These are phyloP conservation scores for Nannizziopsis arthrosporioides DNA, from an alignment of 2,329 filamentous ascomycete species.

Conservation along the genomic window DNA sequence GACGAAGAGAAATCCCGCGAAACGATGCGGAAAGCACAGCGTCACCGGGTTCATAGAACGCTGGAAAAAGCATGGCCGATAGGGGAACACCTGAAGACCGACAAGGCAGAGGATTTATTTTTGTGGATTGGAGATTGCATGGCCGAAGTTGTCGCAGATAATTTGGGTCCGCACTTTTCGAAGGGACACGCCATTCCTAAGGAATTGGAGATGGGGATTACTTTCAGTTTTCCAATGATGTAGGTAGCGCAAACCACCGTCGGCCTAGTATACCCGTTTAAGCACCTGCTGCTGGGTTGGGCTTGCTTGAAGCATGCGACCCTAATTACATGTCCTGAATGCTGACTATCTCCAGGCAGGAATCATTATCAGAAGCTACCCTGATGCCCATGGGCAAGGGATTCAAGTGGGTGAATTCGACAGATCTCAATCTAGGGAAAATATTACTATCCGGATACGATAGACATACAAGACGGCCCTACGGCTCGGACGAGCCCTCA, in stretches of 20 bases:
- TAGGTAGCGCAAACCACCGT: constrained; percentile 20
- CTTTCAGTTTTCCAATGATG: constrained; percentile 42
- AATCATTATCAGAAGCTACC: constrained; percentile 43
- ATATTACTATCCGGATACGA: constrained; percentile 45
- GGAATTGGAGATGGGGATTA: constrained; percentile 40
- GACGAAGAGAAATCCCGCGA: constrained; percentile 26
- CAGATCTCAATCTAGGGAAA: constrained; percentile 43
- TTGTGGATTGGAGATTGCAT: constrained; percentile 72
- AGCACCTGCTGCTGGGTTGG: too few species aligned
- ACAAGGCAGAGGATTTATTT: constrained; percentile 64
- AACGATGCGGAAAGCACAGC: constrained; percentile 36
- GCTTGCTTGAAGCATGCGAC: too few species aligned
- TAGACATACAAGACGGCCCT: constrained; percentile 36
- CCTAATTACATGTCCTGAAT: too few species aligned
- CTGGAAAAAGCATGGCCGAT: constrained; percentile 44
- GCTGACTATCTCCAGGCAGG: constrained; percentile 31
- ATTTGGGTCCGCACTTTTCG: constrained; percentile 30
- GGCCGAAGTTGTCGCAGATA: constrained; percentile 55
- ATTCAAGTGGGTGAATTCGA: constrained; percentile 40
- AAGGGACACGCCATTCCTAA: constrained; percentile 29
- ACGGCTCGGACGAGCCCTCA: constrained; percentile 31
- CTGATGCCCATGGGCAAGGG: constrained; percentile 49
- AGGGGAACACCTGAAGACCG: constrained; percentile 45
- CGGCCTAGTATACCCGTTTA: too few species aligned
- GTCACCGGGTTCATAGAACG: constrained; percentile 37